Conservation (phyloP, 306 rosid genomes). For the Gleditsia sinensis region DNA sequence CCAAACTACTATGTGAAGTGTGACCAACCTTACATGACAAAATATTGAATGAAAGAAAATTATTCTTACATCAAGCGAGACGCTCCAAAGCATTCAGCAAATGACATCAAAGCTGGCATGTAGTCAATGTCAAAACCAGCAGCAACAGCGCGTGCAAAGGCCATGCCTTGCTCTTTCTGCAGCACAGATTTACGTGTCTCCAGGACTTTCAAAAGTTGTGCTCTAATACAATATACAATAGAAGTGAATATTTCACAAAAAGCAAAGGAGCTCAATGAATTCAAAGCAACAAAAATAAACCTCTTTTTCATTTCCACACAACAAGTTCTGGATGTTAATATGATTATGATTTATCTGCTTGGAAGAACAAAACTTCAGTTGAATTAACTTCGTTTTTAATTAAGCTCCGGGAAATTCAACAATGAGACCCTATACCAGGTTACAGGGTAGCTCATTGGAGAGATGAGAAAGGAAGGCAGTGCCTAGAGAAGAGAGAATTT, state of each 20-base stretch:
- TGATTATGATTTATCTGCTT: background rate
- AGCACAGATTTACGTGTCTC: slow-evolving; percentile 87
- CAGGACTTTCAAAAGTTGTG: slow-evolving; percentile 90
- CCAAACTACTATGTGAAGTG: background rate
- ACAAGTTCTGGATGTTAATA: background rate
- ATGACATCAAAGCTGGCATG: slow-evolving; percentile 74
- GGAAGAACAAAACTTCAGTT: background rate
- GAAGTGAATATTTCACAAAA: slow-evolving; percentile 20
- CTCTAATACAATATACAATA: slow-evolving; percentile 51
- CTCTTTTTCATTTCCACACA: background rate
- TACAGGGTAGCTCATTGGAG: no score
- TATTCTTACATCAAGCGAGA: slow-evolving; percentile 74
- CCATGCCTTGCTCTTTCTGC: slow-evolving; percentile 99
- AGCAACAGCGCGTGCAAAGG: slow-evolving; percentile 98
- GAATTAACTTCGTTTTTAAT: no score
- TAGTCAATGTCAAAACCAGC: slow-evolving; percentile 91
- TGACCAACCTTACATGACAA: slow-evolving; percentile 19
- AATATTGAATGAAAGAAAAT: slow-evolving; percentile 28
- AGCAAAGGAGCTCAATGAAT: slow-evolving; percentile 22
- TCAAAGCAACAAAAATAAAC: background rate
- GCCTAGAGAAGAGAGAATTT: no score
- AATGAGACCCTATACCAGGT: no score
- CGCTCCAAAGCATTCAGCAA: slow-evolving; percentile 93
- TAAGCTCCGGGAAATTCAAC: no score
- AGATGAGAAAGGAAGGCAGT: no score